Percentiles rank a stretch among this genome's conserved stretches.
phyloP scores from a whole-genome alignment of 2,329 filamentous ascomycete species.

The Fusarium paranaense region DNA sequence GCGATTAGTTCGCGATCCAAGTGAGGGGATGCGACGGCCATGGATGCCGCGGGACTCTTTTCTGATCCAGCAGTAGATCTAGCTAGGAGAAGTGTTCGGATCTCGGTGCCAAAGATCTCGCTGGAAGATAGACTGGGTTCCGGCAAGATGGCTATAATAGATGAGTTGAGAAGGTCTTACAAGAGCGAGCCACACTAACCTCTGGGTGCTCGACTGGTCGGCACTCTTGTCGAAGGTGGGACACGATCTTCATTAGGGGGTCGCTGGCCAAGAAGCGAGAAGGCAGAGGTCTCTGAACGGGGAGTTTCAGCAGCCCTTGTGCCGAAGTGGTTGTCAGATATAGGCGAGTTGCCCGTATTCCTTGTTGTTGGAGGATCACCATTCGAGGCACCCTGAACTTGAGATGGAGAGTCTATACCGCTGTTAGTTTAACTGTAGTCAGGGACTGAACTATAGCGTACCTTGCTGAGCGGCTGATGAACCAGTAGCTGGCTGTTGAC shows the following conservation, averaged over 20 bases:
- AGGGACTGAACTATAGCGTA: background rate
- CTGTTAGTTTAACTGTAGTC: background rate
- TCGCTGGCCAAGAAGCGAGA: slow-evolving; percentile 14
- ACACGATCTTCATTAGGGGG: background rate
- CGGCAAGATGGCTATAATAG: slow-evolving; percentile 3
- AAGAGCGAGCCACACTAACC: background rate
- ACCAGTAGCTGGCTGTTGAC: background rate
- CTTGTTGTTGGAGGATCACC: background rate
- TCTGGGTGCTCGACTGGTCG: background rate
- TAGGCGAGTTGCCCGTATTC: background rate
- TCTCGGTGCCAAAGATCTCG: slow-evolving; percentile 27
- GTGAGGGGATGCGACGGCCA: slow-evolving; percentile 1
- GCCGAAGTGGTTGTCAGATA: background rate
- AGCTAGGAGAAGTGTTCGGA: slow-evolving; percentile 13
- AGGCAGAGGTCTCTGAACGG: slow-evolving; percentile 14
- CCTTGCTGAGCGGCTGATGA: background rate
- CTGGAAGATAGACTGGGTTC: slow-evolving; percentile 24
- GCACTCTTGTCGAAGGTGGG: background rate
- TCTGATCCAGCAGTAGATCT: slow-evolving; percentile 10
- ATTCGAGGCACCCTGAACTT: background rate
- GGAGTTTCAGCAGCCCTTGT: slow-evolving; percentile 4
- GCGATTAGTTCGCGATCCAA: slow-evolving; percentile 15
- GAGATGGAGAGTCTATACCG: background rate
- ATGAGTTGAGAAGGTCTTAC: background rate
- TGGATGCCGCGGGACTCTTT: slow-evolving; percentile 7